Conservation (phyloP, 176 grass and related monocot genomes). For the Cenchrus fungigraminus region DNA sequence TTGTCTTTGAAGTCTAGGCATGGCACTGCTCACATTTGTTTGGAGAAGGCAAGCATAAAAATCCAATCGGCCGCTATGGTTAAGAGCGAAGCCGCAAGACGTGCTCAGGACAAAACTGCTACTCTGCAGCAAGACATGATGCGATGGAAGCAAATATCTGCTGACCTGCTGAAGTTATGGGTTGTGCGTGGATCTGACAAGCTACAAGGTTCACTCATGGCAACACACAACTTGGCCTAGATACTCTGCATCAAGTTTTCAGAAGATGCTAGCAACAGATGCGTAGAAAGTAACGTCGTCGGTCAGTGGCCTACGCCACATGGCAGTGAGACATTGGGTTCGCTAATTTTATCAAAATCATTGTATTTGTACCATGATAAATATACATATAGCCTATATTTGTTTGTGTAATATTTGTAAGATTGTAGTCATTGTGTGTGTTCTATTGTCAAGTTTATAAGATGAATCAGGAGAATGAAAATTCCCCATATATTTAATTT, state of each 20-base stretch:
- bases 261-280: not conserved
- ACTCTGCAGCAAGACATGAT: not conserved
- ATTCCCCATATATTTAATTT: not conserved
- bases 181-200: constrained; percentile 1
- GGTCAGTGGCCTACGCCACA: not conserved
- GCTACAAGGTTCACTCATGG: not conserved
- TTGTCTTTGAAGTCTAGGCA: constrained; percentile 33
- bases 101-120: not conserved
- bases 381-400: not conserved
- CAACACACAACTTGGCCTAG: not conserved
- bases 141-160: not conserved
- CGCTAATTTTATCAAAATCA: not conserved
- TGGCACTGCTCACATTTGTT: constrained; percentile 26
- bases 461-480: not conserved
- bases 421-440: not conserved
- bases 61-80: not conserved
- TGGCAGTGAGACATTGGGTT: not conserved
- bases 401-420: constrained; percentile 1
- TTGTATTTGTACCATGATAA: not conserved
- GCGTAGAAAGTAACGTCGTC: not conserved
- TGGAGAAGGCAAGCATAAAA: constrained; percentile 18
- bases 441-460: not conserved
- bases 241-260: not conserved
- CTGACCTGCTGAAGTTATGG: not conserved
- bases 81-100: not conserved